Evolutionary conservation across 2,329 filamentous ascomycete species (phyloP), one percentile per base, ranked within the genome.

Genomic region (Scedosporium apiospermum): DNA sequence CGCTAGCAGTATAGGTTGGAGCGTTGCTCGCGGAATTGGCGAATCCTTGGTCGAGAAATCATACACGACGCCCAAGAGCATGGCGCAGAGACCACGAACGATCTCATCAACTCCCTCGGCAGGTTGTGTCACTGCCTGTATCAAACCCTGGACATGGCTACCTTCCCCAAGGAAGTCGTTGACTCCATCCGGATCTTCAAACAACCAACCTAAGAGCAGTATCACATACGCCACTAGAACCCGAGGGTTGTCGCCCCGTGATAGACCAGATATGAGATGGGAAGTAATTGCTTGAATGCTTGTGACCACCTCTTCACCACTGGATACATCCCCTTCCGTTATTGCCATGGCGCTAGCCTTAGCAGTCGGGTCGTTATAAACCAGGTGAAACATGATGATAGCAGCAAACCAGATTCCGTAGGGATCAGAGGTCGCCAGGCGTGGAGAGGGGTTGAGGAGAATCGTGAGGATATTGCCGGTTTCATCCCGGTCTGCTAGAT

Each of bases 21-120:
- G 77, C 9, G 89, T 93, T 26, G 86, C 81, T 65, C 95, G 84
- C 5, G 93, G 85, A 60, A 99, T 88, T 0, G 95, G 91, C 0
- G 93, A 98, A 74, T 99, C 95, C 71, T 96, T 96, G 0, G 93
- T 97, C 9, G 93, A 98, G 70, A 98, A 99, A 70, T 99, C 95
- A 72, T 98, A 99, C 4, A 95, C 82, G 21, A 96, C 88, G 9
- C 93, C 95, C 1, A 98, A 80, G 0, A 99, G 77, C 71, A 92
- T 86, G 16, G 92, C 89, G 71, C 89, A 91, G 12, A 99, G 80
- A 1, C 95, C 95, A 66, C 91, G 89, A 14, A 93, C 81, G 38
- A 96, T 78, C 21, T 84, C 78, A 64, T 86, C 87, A 12, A 85
- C 85, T 14, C 60, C 49, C 30, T 81, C 75, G 23, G 67, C 65